Conservation (phyloP, 306 rosid species). For the Cicer chorassanicum region DNA sequence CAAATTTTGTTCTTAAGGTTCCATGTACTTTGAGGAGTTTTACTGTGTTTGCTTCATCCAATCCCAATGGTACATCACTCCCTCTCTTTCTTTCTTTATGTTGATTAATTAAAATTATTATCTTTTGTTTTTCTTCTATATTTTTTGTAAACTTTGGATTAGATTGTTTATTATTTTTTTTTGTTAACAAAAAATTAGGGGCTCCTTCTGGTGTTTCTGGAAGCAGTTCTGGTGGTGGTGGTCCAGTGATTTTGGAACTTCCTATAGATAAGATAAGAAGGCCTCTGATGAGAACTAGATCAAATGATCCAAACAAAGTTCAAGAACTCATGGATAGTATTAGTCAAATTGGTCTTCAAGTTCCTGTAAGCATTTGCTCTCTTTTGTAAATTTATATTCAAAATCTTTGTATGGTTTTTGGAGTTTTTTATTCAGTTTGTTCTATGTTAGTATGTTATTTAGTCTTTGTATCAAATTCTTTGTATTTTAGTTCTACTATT, state of each 20-base stretch:
- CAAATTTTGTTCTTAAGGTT: constrained; percentile 62
- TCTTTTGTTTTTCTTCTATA: neutral
- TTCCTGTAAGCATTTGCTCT: constrained; percentile 64
- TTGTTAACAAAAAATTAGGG: constrained; percentile 48
- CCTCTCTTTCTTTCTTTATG: constrained; percentile 15
- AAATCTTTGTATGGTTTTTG: constrained; percentile 2
- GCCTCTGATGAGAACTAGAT: constrained; percentile 88
- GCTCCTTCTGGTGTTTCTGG: constrained; percentile 60
- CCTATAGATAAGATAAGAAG: constrained; percentile 90
- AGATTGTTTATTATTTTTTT: neutral
- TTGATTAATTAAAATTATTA: neutral
- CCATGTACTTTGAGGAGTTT: constrained; percentile 69
- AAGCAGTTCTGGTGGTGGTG: constrained; percentile 57
- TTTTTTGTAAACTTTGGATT: neutral
- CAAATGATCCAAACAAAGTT: constrained; percentile 78
- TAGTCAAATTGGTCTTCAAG: constrained; percentile 85
- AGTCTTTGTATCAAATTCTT: too few relatives aligned
- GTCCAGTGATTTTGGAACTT: constrained; percentile 90
- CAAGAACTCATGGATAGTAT: constrained; percentile 88
- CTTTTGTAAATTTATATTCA: constrained; percentile 3
- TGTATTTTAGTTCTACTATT: too few relatives aligned
- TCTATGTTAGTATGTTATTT: too few relatives aligned
- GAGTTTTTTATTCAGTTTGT: neutral
- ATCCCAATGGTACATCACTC: constrained; percentile 58
- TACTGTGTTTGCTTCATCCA: constrained; percentile 72